Evolutionary conservation across 768 basidiomycete genomes (phyloP), one percentile per base, ranked within the genome.

Genomic region (Trametes gibbosa): DNA sequence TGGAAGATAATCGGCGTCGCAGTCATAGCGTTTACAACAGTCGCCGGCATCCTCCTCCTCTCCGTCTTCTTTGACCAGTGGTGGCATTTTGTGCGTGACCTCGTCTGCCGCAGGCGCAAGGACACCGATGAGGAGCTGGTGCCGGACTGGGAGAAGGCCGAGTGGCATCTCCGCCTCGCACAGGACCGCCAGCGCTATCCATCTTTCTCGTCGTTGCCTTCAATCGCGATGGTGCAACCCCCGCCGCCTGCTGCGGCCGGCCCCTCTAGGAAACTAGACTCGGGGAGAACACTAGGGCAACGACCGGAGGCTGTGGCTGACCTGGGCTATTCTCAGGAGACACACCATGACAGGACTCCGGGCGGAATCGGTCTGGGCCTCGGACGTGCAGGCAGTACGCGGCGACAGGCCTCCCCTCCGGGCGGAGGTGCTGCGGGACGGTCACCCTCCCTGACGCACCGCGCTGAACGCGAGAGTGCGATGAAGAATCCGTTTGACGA

Each of bases 1-100:
- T 89, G 87, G 87, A 86, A 87, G 71, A 79, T 86, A 45, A 79
- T 90, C 52, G 88, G 89, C 19, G 81, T 90, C 57, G 78, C 80
- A 13, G 78, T 88, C 55, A 81, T 88, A 59, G 76, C 79, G n/a
- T 76, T 90, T 65, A 84, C 78, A 48, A 76, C 82, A 37, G 74
- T 90, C 51, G 84, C 78, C 25, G 76, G 74, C 2, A 72, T 80
- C 50, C 78, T 87, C 63, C 75, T 89, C 49, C 73, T 79, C 8
- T 73, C 84, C 54, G 79, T 85, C 27, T 90, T 86, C 72, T 89
- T 88, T 72, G 87, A 91, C 72, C 79, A 83, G 35, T 85, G 87
- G 79, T 84, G 80, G 79, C 77, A 81, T 24, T 84, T 88, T 69
- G 53, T 86, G 52, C 72, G 77, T 35, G 84, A 83, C 46, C 65